These are phyloP conservation scores for Apiotrichum siamense DNA, from an alignment of 1,284 basidiomycete genomes.

Conservation along the genomic window DNA sequence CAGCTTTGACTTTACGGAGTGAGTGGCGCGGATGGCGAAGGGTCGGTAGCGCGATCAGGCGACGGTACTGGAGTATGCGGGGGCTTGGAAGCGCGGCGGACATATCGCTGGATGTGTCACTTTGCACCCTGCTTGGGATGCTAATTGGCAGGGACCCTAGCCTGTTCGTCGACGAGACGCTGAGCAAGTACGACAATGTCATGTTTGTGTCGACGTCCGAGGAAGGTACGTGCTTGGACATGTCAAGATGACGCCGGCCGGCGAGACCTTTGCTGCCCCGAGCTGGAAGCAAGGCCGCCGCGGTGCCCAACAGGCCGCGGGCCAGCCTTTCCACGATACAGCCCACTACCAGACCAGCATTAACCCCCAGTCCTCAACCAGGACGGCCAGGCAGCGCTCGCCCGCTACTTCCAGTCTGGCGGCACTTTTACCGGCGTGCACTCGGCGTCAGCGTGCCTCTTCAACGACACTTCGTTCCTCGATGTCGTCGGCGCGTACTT, in stretches of 20 bases:
- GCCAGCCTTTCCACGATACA: neutral
- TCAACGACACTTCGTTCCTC: conserved; percentile 60
- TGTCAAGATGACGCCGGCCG: neutral
- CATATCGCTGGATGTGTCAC: too few relatives aligned
- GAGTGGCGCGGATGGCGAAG: neutral
- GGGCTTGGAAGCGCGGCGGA: too few relatives aligned
- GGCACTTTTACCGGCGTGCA: conserved; percentile 42
- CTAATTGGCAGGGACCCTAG: neutral
- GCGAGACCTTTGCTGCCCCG: neutral
- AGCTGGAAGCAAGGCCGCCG: too few relatives aligned
- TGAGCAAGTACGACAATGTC: neutral
- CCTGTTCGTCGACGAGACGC: neutral
- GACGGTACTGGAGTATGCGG: too few relatives aligned
- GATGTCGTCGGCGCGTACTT: conserved; percentile 55
- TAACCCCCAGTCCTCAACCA: conserved; percentile 57
- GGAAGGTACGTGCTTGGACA: neutral
- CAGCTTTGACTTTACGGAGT: conserved; percentile 61
- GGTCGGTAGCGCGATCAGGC: neutral
- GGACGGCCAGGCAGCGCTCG: conserved; percentile 57
- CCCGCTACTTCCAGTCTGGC: conserved; percentile 57
- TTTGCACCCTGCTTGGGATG: neutral
- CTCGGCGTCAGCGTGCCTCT: conserved; percentile 62
- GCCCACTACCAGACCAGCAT: neutral
- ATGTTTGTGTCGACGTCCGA: conserved; percentile 2
- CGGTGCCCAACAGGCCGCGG: too few relatives aligned